phyloP scores from a whole-genome alignment of 495 filamentous ascomycete genomes.

The Neurospora intermedia region DNA sequence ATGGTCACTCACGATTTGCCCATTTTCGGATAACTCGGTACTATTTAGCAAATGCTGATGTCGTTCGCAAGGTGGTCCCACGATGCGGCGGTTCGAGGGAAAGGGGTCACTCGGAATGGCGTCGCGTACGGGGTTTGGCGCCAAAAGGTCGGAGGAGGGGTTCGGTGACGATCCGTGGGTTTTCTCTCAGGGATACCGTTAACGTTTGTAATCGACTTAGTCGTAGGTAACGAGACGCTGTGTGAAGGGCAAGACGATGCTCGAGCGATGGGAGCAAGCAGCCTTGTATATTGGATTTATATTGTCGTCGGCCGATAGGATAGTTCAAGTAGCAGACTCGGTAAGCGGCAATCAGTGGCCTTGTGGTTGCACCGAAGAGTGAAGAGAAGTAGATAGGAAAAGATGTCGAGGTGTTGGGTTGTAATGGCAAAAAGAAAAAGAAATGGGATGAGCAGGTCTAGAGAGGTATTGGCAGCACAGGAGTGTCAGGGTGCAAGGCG shows the following conservation, averaged over 20 bases:
- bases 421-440: neutral
- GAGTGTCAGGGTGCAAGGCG: neutral
- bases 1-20: neutral
- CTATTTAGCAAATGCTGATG: neutral
- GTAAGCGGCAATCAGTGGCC: neutral
- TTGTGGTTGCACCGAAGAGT: neutral
- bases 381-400: neutral
- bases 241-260: neutral
- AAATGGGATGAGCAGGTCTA: neutral
- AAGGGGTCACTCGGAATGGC: neutral
- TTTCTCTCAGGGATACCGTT: neutral
- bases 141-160: neutral
- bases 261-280: neutral
- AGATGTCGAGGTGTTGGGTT: neutral
- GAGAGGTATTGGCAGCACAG: neutral
- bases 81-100: neutral
- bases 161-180: neutral
- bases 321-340: neutral
- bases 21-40: neutral
- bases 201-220: neutral
- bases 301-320: neutral
- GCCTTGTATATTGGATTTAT: neutral
- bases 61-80: neutral
- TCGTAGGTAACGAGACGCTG: neutral
- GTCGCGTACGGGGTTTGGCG: neutral